Percentiles rank a stretch among this genome's conserved stretches.
phyloP scores from a whole-genome alignment of 345 rosid species.

The Arabidopsis thaliana region TAIR10.1 NC_003070.9:25250001-25250500 shows the following conservation, averaged over 20 bases:
- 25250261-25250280: constrained; percentile 24
- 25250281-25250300: not conserved
- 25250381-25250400: not conserved
- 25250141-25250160: constrained; percentile 6
- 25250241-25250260: constrained; percentile 32
- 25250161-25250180: not conserved
- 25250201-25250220: constrained; percentile 18
- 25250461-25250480: not conserved
- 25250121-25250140: constrained; percentile 7
- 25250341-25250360: not conserved
- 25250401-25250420: constrained; percentile 8
- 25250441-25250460: not conserved
- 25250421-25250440: constrained; percentile 5
- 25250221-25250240: constrained; percentile 32
- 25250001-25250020: constrained; percentile 29
- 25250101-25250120: not conserved
- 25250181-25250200: not conserved
- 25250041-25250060: constrained; percentile 34
- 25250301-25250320: not conserved
- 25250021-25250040: constrained; percentile 37
- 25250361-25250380: not conserved
- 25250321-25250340: not conserved
- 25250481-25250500: not conserved
- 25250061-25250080: constrained; percentile 43
- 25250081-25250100: constrained; percentile 33